phyloP scores from a whole-genome alignment of 352 stramenopile species.

The Phytophthora idaei region DNA sequence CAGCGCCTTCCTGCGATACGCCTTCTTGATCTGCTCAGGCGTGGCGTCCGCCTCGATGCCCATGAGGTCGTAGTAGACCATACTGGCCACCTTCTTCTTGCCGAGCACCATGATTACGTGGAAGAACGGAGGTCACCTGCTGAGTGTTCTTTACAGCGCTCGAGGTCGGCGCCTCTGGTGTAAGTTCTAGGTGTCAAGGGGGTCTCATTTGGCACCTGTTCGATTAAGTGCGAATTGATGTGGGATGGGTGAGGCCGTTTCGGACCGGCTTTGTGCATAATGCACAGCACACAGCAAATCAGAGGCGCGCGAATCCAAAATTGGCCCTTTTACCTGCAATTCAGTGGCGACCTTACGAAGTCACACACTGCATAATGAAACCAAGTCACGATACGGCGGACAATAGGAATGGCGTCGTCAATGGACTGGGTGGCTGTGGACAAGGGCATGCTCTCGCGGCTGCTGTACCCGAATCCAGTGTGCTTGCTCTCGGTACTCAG shows the following conservation, averaged over 20 bases:
- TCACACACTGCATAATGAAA: slow-evolving; percentile 22
- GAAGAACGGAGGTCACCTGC: slow-evolving; percentile 4
- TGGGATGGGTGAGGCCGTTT: slow-evolving; percentile 29
- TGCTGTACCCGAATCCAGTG: slow-evolving; percentile 86
- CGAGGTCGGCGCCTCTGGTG: slow-evolving; percentile 6
- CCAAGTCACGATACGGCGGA: slow-evolving; percentile 12
- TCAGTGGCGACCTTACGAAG: slow-evolving; percentile 12
- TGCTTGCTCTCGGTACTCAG: slow-evolving; percentile 64
- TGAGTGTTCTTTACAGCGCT: background rate
- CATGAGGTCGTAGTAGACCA: slow-evolving; percentile 86
- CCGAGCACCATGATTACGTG: slow-evolving; percentile 25
- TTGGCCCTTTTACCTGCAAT: slow-evolving; percentile 13
- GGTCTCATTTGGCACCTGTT: slow-evolving; percentile 17
- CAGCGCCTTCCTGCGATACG: slow-evolving; percentile 90
- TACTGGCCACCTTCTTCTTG: slow-evolving; percentile 76
- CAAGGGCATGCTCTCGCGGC: slow-evolving; percentile 71
- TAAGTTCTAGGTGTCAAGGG: slow-evolving; percentile 22
- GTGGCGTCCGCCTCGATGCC: slow-evolving; percentile 75
- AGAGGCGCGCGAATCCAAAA: slow-evolving; percentile 12
- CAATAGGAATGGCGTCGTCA: slow-evolving; percentile 5
- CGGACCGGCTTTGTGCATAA: slow-evolving; percentile 6
- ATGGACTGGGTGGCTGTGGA: slow-evolving; percentile 64
- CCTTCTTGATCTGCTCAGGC: slow-evolving; percentile 91
- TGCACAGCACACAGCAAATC: slow-evolving; percentile 13
- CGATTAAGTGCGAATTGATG: slow-evolving; percentile 29